Percentiles rank a stretch among this genome's conserved stretches.
phyloP scores from a whole-genome alignment of 2,329 filamentous ascomycete species.

The Talaromyces atroroseus region DNA sequence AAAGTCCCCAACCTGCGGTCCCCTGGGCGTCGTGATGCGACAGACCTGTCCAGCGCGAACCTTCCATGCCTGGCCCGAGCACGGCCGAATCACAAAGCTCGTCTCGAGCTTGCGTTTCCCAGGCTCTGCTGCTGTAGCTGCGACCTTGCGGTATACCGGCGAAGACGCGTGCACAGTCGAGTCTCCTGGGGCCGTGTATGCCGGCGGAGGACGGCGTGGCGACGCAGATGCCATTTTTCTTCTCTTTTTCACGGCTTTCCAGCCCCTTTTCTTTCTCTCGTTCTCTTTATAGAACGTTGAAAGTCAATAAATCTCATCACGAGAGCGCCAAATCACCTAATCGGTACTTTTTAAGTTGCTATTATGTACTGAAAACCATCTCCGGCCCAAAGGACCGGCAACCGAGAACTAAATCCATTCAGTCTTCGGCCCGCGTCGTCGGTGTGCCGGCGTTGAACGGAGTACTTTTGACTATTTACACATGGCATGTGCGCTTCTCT shows the following conservation, averaged over 20 bases:
- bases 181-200: slow-evolving; percentile 32
- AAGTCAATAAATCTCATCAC: too few species aligned
- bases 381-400: too few species aligned
- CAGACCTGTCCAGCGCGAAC: slow-evolving; percentile 64
- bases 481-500: too few species aligned
- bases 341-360: too few species aligned
- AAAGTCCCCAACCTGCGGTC: slow-evolving; percentile 75
- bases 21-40: slow-evolving; percentile 67
- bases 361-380: too few species aligned
- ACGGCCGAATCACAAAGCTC: slow-evolving; percentile 63
- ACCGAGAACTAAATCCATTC: too few species aligned
- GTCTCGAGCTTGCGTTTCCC: slow-evolving; percentile 27
- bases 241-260: too few species aligned
- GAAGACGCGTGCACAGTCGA: slow-evolving; percentile 33
- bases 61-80: slow-evolving; percentile 68
- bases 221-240: slow-evolving; percentile 22
- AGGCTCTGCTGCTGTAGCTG: slow-evolving; percentile 27
- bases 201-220: slow-evolving; percentile 31
- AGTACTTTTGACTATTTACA: too few species aligned
- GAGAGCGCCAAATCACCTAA: too few species aligned
- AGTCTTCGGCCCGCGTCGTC: too few species aligned
- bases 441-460: too few species aligned
- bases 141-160: slow-evolving; percentile 32
- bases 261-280: neutral
- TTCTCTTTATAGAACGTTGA: too few species aligned